Base-by-base conservation (phyloP, 108 stramenopile species). In the Pseudonitzschia multiseries region DNA sequence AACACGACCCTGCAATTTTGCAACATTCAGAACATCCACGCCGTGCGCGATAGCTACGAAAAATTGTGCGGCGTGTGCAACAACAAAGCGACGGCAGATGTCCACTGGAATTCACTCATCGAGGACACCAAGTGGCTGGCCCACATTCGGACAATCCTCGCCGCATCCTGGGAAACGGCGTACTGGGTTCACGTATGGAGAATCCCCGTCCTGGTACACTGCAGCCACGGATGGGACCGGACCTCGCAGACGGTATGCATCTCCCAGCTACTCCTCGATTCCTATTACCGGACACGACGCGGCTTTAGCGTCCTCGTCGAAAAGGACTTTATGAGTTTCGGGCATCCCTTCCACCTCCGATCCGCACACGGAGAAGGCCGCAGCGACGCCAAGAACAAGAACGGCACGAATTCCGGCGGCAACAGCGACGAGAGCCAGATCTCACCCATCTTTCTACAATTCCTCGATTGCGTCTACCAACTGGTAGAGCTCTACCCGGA, bases 171-270 rank as follows among this genome's bases (percentile, higher is more conserved):
- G 88, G 88, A 88, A 40, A 83, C 93, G 2, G 97, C 97, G 22
- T 89, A 79, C 59, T 89, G 91, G 79, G 84, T 95, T 33, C 93
- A 95, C 75, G 84, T 89, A 41, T 84, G 94, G 73, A 81, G 93
- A 57, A 71, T 92, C 29, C 96, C 97, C 3, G 90, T 99, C 0
- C 80, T 99, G 40, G 79, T 99, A 31, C 99, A 99, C 75, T 99
- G 99, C 69, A 92, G 89, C 63, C 97, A 99, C 73, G 99, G 99
- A 20, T 99, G 98, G 97, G 99, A 99, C 85, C 83, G 99, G 29
- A 99, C 99, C 0, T 81, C 92, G 14, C 99, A 99, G 84, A 94
- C 98, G 0, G 71, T 85, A 8, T 88, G 83, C 22, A 68, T 99
- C 64, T 91, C 97, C 0, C 93, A 99, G 79, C 73, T 99, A 8